These are phyloP conservation scores for Coprinopsis sp. DNA, from an alignment of 768 basidiomycete genomes.

Conservation along the genomic window DNA sequence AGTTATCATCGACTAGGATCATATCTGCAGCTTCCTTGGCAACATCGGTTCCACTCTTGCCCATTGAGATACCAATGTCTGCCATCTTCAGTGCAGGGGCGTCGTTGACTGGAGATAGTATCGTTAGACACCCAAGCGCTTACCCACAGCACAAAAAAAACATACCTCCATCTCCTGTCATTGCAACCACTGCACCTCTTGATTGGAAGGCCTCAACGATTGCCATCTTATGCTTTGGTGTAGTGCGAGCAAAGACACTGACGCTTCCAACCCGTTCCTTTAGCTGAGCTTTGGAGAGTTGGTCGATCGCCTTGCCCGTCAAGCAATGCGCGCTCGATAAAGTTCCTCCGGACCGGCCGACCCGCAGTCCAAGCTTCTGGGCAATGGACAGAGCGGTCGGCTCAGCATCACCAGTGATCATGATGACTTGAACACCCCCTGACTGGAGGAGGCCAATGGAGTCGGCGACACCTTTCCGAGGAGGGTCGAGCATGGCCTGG, in stretches of 20 bases:
- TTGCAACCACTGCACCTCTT: constrained; percentile 86
- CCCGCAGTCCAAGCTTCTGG: constrained; percentile 73
- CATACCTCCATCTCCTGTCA: constrained; percentile 95
- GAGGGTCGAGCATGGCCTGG: constrained; percentile 94
- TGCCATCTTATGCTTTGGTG: constrained; percentile 96
- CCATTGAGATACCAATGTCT: constrained; percentile 97
- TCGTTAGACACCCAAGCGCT: constrained; percentile 5
- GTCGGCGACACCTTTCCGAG: constrained; percentile 88
- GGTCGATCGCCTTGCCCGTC: constrained; percentile 82
- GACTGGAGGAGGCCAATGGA: constrained; percentile 75
- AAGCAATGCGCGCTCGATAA: constrained; percentile 46
- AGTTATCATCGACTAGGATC: constrained; percentile 96
- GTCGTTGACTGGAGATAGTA: constrained; percentile 66
- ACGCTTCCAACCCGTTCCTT: constrained; percentile 76
- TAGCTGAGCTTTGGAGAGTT: constrained; percentile 76
- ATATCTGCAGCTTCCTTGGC: constrained; percentile 98
- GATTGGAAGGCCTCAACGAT: constrained; percentile 93
- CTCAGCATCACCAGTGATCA: constrained; percentile 97
- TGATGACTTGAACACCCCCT: constrained; percentile 92
- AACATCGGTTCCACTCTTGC: constrained; percentile 96
- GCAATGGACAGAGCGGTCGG: constrained; percentile 89
- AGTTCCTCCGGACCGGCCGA: constrained; percentile 52
- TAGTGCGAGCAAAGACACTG: constrained; percentile 91
- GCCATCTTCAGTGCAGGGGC: constrained; percentile 97
- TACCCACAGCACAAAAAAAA: constrained; percentile 11